Percentiles rank a stretch among this genome's conserved stretches.
Conservation (phyloP, 2,329 filamentous ascomycete species). For the Aspergillus niger region DNA sequence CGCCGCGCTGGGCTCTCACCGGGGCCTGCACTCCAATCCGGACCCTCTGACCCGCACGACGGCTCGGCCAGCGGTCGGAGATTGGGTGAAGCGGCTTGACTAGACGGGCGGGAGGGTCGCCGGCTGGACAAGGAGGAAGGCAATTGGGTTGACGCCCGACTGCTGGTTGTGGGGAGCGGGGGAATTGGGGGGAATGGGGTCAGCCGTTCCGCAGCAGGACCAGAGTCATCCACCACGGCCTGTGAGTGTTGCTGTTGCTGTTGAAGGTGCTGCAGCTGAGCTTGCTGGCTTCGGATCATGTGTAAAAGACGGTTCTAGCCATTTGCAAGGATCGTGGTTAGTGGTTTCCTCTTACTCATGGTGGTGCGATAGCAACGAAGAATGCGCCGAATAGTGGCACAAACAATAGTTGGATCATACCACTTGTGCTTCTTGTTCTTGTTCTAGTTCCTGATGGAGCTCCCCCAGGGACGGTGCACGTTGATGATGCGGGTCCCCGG, state of each 20-base stretch:
- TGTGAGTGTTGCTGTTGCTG: conserved; percentile 35
- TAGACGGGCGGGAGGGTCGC: conserved; percentile 38
- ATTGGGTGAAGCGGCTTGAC: conserved; percentile 41
- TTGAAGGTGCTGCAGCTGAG: conserved; percentile 46
- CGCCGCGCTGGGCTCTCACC: conserved; percentile 35
- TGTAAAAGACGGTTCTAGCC: conserved; percentile 51
- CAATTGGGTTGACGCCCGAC: conserved; percentile 35
- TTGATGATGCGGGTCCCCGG: conserved; percentile 51
- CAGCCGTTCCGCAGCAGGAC: conserved; percentile 47
- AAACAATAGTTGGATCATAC: conserved; percentile 31
- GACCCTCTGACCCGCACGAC: conserved; percentile 26
- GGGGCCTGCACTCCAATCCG: conserved; percentile 29
- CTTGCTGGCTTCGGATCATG: conserved; percentile 52
- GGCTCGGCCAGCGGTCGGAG: conserved; percentile 35
- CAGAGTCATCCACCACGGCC: conserved; percentile 46
- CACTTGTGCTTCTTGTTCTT: conserved; percentile 56
- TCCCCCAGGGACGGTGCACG: conserved; percentile 52
- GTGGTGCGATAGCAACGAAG: not conserved
- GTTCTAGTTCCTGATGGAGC: conserved; percentile 53
- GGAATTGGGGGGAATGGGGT: conserved; percentile 40
- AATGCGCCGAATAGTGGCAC: conserved; percentile 6
- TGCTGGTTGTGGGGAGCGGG: conserved; percentile 30
- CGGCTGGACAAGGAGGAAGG: conserved; percentile 38
- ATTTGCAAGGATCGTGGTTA: conserved; percentile 8
- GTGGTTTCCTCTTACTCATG: conserved; percentile 5